Conservation (phyloP, 2,329 filamentous ascomycete genomes). For the Periconia sp. region DNA sequence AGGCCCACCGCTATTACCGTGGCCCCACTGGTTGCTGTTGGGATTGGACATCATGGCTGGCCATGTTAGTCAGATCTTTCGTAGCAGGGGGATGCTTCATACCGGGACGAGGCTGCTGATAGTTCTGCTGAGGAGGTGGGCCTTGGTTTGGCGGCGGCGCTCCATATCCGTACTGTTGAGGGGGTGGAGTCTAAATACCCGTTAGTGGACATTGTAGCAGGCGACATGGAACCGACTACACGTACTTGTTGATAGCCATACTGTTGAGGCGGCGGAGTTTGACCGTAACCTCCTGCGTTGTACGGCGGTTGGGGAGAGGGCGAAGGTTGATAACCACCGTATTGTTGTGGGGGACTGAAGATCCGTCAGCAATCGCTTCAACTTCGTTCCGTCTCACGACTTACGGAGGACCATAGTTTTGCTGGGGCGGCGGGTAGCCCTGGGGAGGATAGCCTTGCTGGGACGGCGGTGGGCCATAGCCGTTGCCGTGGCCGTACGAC, state of each 20-base stretch:
- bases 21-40: conserved; percentile 44
- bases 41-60: conserved; percentile 60
- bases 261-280: conserved; percentile 51
- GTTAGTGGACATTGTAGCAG: conserved; percentile 21
- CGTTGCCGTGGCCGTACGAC: conserved; percentile 47
- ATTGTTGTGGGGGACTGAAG: conserved; percentile 42
- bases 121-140: conserved; percentile 22
- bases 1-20: conserved; percentile 65
- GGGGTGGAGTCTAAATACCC: conserved; percentile 35
- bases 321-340: conserved; percentile 41
- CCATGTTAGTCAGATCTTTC: conserved; percentile 32
- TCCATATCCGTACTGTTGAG: conserved; percentile 36
- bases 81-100: conserved; percentile 5
- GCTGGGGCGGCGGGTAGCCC: conserved; percentile 34
- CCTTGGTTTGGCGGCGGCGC: conserved; percentile 27
- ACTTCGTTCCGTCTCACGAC: conserved; percentile 12
- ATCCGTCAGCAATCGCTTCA: conserved; percentile 16
- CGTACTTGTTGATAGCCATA: conserved; percentile 51
- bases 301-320: conserved; percentile 49
- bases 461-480: conserved; percentile 49
- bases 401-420: conserved; percentile 39
- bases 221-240: conserved; percentile 4
- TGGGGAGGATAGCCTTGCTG: conserved; percentile 43
- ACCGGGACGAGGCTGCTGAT: conserved; percentile 29
- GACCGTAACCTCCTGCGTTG: conserved; percentile 44